Base-by-base conservation (phyloP, 1,139 yeast genomes). In the Taphrina deformans region DNA sequence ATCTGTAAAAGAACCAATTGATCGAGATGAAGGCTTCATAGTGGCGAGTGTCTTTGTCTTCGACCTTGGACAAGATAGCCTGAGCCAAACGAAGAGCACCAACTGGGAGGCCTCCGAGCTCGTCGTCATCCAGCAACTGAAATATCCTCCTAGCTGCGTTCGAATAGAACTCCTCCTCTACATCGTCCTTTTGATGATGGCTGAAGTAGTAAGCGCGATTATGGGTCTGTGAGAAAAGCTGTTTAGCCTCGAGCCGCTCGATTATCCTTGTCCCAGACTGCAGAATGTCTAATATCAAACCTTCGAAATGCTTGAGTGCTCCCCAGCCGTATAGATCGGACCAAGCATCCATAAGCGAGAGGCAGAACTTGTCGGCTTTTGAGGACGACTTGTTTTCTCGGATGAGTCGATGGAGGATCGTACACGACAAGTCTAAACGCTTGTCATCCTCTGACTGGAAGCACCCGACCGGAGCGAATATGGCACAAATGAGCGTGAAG, bases 141-240 rank as follows among this genome's bases (percentile, higher is more conserved):
- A 61, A 61, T 23, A 61, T 26, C 10, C 44, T 33, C 21, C 46
- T 41, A 9, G 41, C 53, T 16, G 65, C 59, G 6, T 31, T 26
- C 46, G 53, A 38, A 40, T 52, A 61, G 46, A 61, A 61, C 14
- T 51, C 65, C 18, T 61, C 65, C 41, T 53, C 59, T 12, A 38
- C 38, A 16, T 61, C 65, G 18, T 61, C 59, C 29, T 45, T 51
- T 29, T 27, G 29, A 29, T 61, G 56, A n/a, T 38, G 23, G 29
- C 31, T 35, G 41, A 50, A 40, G 29, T 50, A 52, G 53, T 52
- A 52, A 10, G 27, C 31, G n/a, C 48, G 65, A 50, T 40, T 29
- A 1, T 41, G 56, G 4, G 48, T 18, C 12, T 41, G 51, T n/a
- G 50, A 24, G 9, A 35, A 33, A 18, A 27, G 45, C 9, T 26